Percentiles rank a stretch among this genome's conserved stretches.
Conservation (phyloP, 2,329 filamentous ascomycete genomes). For the Colletotrichum coccodes region DNA sequence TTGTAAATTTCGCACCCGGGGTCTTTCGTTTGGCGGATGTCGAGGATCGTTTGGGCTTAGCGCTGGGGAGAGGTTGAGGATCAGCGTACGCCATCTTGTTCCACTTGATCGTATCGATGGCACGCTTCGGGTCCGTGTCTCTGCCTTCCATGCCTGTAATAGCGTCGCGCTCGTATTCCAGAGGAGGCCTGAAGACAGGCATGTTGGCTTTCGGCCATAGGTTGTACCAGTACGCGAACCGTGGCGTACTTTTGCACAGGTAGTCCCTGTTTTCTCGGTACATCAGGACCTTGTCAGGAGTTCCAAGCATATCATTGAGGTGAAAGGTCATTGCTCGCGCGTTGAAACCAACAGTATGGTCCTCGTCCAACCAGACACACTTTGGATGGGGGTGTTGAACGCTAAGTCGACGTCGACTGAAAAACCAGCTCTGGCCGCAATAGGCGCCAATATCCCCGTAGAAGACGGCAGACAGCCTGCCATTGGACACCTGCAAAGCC, state of each 20-base stretch:
- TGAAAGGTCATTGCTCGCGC: constrained; percentile 35
- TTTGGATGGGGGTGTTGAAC: constrained; percentile 28
- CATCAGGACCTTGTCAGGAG: constrained; percentile 27
- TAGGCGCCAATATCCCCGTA: constrained; percentile 36
- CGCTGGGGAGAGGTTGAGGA: neutral
- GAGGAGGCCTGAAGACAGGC: constrained; percentile 39
- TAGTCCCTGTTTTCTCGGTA: constrained; percentile 32
- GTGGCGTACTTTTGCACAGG: constrained; percentile 36
- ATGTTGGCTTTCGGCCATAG: constrained; percentile 34
- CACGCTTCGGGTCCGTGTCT: constrained; percentile 28
- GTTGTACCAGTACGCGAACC: constrained; percentile 34
- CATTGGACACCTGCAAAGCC: constrained; percentile 35
- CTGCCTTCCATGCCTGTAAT: constrained; percentile 17
- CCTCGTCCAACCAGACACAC: constrained; percentile 37
- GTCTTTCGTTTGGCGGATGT: neutral
- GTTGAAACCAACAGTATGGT: constrained; percentile 29
- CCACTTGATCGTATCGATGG: constrained; percentile 31
- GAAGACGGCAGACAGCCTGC: constrained; percentile 29
- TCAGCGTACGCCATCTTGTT: constrained; percentile 17
- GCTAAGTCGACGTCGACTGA: constrained; percentile 34
- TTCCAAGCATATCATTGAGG: constrained; percentile 33
- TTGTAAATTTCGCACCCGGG: neutral
- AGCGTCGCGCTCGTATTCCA: constrained; percentile 36
- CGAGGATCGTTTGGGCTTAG: neutral
- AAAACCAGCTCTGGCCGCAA: constrained; percentile 38